Percentiles rank a stretch among this genome's conserved stretches.
These are phyloP conservation scores for Pichia paraexigua DNA, from an alignment of 805 yeast species.

Conservation along the genomic window DNA sequence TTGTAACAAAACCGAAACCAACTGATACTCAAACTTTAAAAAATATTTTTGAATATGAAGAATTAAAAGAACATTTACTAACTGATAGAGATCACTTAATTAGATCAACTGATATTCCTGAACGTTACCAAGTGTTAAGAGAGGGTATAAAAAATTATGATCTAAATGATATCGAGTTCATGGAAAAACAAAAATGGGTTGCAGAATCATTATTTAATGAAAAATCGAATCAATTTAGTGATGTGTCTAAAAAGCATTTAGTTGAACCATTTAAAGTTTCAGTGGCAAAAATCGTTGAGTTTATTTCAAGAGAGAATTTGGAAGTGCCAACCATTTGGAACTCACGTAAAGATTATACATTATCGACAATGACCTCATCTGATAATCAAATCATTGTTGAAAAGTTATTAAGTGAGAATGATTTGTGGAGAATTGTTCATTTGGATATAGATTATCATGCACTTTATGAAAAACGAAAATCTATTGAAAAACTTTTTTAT, in stretches of 20 bases:
- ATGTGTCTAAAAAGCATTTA: conserved; percentile 26
- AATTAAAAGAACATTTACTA: conserved; percentile 80
- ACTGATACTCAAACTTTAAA: conserved; percentile 51
- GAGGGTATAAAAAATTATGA: conserved; percentile 59
- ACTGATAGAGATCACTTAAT: conserved; percentile 88
- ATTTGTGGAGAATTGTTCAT: conserved; percentile 84
- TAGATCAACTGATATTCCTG: conserved; percentile 84
- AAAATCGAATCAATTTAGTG: conserved; percentile 39
- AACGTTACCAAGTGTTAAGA: conserved; percentile 78
- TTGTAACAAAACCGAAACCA: conserved; percentile 24
- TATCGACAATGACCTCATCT: conserved; percentile 38
- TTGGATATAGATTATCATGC: conserved; percentile 87
- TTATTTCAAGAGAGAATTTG: conserved; percentile 63
- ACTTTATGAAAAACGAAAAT: conserved; percentile 60
- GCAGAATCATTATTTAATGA: conserved; percentile 53
- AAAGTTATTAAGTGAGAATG: conserved; percentile 65
- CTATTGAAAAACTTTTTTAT: conserved; percentile 46
- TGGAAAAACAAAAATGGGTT: conserved; percentile 73
- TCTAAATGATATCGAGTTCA: conserved; percentile 60
- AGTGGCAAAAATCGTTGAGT: conserved; percentile 63
- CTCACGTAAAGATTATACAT: conserved; percentile 83
- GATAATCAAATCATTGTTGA: conserved; percentile 38
- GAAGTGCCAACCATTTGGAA: conserved; percentile 96
- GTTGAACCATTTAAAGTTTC: conserved; percentile 55
- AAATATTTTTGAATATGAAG: conserved; percentile 92